Conservation (phyloP, 441 rosid species). For the Erodium moschatum region DNA sequence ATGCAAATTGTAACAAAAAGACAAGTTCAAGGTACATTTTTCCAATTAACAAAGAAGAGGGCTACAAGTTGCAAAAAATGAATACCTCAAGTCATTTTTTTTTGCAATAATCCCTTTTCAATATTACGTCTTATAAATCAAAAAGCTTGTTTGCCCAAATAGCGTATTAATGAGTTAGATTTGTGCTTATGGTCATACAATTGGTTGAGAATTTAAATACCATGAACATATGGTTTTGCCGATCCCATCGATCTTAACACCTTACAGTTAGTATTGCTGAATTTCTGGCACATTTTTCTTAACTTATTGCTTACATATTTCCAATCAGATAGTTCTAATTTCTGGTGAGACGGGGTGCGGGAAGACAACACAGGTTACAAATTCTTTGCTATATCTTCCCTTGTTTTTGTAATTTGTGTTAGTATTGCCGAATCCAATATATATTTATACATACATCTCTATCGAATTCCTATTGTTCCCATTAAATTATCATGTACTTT, state of each 20-base stretch:
- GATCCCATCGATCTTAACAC: not conserved
- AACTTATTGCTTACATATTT: not conserved
- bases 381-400: not conserved
- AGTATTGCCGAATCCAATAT: too few species aligned
- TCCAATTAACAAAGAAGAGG: too few species aligned
- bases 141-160: not conserved
- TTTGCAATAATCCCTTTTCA: not conserved
- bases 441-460: too few species aligned
- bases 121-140: not conserved
- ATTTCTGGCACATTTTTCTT: not conserved
- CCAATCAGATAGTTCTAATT: not conserved
- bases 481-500: too few species aligned
- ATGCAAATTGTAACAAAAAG: too few species aligned
- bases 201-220: not conserved
- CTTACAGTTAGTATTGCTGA: not conserved
- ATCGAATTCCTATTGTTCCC: too few species aligned
- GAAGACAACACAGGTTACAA: conserved; percentile 7
- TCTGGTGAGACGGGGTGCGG: conserved; percentile 7
- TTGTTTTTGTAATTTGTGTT: too few species aligned
- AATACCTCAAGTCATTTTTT: too few species aligned
- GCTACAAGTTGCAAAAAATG: too few species aligned
- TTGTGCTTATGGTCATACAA: not conserved
- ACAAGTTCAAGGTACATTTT: too few species aligned
- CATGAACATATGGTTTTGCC: not conserved
- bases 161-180: not conserved